Evolutionary conservation across 2,329 filamentous ascomycete species (phyloP).

Genomic region (Pyricularia pennisetigena): DNA sequence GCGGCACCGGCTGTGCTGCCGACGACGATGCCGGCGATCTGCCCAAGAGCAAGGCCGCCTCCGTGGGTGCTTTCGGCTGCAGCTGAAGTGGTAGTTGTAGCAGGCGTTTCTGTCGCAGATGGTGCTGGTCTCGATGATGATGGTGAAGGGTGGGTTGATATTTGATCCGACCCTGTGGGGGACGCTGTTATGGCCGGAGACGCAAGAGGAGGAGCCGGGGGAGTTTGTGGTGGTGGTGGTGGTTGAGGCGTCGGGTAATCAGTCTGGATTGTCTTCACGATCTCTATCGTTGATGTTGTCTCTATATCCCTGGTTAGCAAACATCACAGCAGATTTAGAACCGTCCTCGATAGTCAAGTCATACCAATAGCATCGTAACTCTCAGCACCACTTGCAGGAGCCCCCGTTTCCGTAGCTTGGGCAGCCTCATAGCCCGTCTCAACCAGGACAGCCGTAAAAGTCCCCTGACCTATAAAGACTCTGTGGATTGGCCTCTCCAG

Average conservation of each 20-base stretch:
- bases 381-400: not conserved
- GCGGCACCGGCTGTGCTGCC: not conserved
- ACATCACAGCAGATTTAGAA: not conserved
- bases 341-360: not conserved
- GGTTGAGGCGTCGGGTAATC: not conserved
- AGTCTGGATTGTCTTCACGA: not conserved
- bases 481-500: not conserved
- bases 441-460: too few species aligned
- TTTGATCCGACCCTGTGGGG: not conserved
- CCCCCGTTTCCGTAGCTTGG: not conserved
- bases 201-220: too few species aligned
- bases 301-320: not conserved
- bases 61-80: not conserved
- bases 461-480: not conserved
- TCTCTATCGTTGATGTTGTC: not conserved
- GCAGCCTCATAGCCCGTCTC: not conserved
- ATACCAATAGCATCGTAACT: not conserved
- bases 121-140: not conserved
- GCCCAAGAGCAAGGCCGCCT: not conserved
- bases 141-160: not conserved
- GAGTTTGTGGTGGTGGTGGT: too few species aligned
- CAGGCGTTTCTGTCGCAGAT: not conserved
- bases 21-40: not conserved
- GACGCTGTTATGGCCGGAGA: not conserved
- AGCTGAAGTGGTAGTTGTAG: not conserved